These are phyloP conservation scores for Penicillium herquei DNA, from an alignment of 495 filamentous ascomycete genomes.

Conservation along the genomic window DNA sequence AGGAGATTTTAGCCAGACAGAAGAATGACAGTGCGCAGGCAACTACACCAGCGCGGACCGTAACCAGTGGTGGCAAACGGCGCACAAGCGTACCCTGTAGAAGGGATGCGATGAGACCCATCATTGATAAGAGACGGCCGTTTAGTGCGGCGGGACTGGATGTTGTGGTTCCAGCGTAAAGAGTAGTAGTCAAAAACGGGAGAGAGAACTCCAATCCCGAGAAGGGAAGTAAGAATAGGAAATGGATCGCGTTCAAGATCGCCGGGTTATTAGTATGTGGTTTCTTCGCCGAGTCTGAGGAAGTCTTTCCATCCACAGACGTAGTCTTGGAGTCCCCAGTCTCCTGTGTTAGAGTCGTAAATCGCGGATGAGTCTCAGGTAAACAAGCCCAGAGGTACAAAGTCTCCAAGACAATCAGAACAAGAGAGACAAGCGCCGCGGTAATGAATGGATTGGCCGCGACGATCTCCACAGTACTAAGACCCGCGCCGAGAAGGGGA, in stretches of 20 bases:
- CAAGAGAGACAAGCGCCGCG: slow-evolving; percentile 79
- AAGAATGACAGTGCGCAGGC: slow-evolving; percentile 78
- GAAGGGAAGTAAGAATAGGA: slow-evolving; percentile 93
- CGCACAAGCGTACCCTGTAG: slow-evolving; percentile 86
- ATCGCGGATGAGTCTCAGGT: slow-evolving; percentile 78
- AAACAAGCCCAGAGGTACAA: slow-evolving; percentile 81
- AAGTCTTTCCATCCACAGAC: background rate
- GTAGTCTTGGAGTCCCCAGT: background rate
- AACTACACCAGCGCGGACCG: slow-evolving; percentile 74
- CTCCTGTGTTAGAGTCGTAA: slow-evolving; percentile 35
- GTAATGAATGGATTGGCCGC: slow-evolving; percentile 90
- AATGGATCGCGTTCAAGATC: slow-evolving; percentile 82
- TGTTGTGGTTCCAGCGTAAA: slow-evolving; percentile 62
- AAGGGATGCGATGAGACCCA: slow-evolving; percentile 87
- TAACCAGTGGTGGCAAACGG: slow-evolving; percentile 72
- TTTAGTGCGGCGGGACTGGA: slow-evolving; percentile 64
- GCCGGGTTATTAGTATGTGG: slow-evolving; percentile 73
- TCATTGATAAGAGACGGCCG: slow-evolving; percentile 85
- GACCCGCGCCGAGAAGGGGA: slow-evolving; percentile 81
- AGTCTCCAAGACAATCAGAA: slow-evolving; percentile 81
- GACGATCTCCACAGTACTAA: slow-evolving; percentile 71
- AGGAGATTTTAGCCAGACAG: slow-evolving; percentile 66
- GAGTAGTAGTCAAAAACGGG: slow-evolving; percentile 93
- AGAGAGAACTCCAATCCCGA: slow-evolving; percentile 93
- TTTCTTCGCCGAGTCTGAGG: background rate